phyloP scores from a whole-genome alignment of 2,329 filamentous ascomycete species.

The Bipolaris victoriae region DNA sequence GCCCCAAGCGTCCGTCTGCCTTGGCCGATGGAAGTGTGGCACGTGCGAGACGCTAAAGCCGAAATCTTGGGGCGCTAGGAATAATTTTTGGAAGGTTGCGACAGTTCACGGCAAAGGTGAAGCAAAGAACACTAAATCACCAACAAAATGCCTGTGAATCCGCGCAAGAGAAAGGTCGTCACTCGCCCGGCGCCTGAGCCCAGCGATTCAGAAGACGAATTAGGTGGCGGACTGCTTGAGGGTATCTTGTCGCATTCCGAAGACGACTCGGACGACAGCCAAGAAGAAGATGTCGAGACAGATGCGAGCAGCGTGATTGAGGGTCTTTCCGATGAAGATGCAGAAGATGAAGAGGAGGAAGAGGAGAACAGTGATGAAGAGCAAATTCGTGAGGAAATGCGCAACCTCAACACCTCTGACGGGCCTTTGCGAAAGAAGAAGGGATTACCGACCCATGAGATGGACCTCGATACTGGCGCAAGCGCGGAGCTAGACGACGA shows the following conservation, averaged over 20 bases:
- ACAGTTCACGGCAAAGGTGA: slow-evolving; percentile 7
- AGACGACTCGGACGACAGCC: slow-evolving; percentile 45
- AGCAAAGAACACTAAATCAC: slow-evolving; percentile 1
- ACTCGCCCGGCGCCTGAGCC: slow-evolving; percentile 42
- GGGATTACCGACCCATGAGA: slow-evolving; percentile 23
- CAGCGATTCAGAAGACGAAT: slow-evolving; percentile 43
- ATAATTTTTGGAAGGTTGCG: slow-evolving; percentile 27
- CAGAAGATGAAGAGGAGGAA: slow-evolving; percentile 42
- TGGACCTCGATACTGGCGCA: slow-evolving; percentile 20
- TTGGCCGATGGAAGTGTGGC: slow-evolving; percentile 15
- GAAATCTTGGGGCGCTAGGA: slow-evolving; percentile 35
- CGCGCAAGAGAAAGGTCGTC: slow-evolving; percentile 56
- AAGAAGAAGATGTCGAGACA: slow-evolving; percentile 32
- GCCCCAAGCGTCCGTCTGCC: slow-evolving; percentile 7
- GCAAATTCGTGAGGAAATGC: slow-evolving; percentile 54
- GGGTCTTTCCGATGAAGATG: slow-evolving; percentile 39
- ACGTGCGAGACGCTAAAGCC: slow-evolving; percentile 25
- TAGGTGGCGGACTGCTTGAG: slow-evolving; percentile 50
- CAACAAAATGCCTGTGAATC: slow-evolving; percentile 52
- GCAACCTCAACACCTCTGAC: slow-evolving; percentile 50
- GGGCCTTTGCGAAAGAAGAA: slow-evolving; percentile 24
- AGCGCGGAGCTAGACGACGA: slow-evolving; percentile 41
- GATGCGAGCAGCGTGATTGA: slow-evolving; percentile 44
- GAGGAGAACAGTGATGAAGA: slow-evolving; percentile 50
- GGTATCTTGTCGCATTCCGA: slow-evolving; percentile 53